These are phyloP conservation scores for Penicillium sp. DNA, from an alignment of 2,329 filamentous ascomycete genomes.

Conservation along the genomic window DNA sequence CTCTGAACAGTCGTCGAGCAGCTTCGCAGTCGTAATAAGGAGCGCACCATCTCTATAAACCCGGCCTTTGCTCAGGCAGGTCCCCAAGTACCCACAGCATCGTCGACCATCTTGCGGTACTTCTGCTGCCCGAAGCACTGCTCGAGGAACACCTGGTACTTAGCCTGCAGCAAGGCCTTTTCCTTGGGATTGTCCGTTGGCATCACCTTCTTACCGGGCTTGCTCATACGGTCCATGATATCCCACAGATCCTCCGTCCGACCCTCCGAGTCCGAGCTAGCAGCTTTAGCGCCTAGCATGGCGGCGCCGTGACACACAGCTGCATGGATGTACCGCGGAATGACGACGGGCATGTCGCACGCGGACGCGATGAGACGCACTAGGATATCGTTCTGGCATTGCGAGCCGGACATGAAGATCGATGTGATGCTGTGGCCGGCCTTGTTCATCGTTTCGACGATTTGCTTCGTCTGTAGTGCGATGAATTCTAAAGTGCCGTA, in stretches of 20 bases:
- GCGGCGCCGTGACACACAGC: constrained; percentile 97
- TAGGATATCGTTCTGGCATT: constrained; percentile 92
- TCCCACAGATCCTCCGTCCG: constrained; percentile 87
- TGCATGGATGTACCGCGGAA: constrained; percentile 90
- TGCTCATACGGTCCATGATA: constrained; percentile 98
- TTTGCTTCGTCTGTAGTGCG: constrained; percentile 92
- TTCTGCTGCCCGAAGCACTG: constrained; percentile 83
- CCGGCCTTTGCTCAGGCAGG: neutral
- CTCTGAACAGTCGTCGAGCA: neutral
- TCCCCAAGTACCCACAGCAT: constrained; percentile 52
- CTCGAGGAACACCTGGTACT: constrained; percentile 95
- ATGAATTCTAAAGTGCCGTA: constrained; percentile 98
- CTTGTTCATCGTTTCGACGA: constrained; percentile 90
- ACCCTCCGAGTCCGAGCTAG: constrained; percentile 73
- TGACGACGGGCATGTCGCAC: constrained; percentile 89
- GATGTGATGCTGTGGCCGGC: constrained; percentile 83
- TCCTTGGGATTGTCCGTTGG: constrained; percentile 72
- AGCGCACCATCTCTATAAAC: neutral
- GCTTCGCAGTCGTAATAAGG: neutral
- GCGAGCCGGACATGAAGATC: constrained; percentile 98
- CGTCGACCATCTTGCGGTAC: constrained; percentile 79
- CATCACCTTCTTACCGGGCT: constrained; percentile 80
- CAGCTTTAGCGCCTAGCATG: constrained; percentile 98
- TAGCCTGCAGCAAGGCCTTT: constrained; percentile 78
- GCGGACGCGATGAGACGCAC: constrained; percentile 90